Percentiles rank a stretch among this genome's conserved stretches.
Evolutionary conservation across 306 rosid genomes (phyloP).

Genomic region (cucumber (Cucumis sativus)): Cucumber_9930_V3 NC_026657.2:5493501-5494000

Average conservation of each 20-base stretch:
- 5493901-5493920: background rate
- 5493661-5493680: background rate
- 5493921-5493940: background rate
- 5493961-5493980: too few relatives aligned
- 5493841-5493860: background rate
- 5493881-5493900: background rate
- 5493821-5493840: background rate
- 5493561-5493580: background rate
- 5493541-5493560: conserved; percentile 2
- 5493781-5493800: background rate
- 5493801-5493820: too few relatives aligned
- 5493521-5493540: conserved; percentile 16
- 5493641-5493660: background rate
- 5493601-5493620: background rate
- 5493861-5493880: background rate
- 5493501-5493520: conserved; percentile 37
- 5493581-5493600: background rate
- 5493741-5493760: background rate
- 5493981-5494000: too few relatives aligned
- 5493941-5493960: background rate
- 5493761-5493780: background rate
- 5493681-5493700: background rate
- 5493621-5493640: background rate
- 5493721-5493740: background rate
- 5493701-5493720: background rate